Base-by-base conservation (phyloP, 2,329 filamentous ascomycete genomes). In the Diplodia corticola region DNA sequence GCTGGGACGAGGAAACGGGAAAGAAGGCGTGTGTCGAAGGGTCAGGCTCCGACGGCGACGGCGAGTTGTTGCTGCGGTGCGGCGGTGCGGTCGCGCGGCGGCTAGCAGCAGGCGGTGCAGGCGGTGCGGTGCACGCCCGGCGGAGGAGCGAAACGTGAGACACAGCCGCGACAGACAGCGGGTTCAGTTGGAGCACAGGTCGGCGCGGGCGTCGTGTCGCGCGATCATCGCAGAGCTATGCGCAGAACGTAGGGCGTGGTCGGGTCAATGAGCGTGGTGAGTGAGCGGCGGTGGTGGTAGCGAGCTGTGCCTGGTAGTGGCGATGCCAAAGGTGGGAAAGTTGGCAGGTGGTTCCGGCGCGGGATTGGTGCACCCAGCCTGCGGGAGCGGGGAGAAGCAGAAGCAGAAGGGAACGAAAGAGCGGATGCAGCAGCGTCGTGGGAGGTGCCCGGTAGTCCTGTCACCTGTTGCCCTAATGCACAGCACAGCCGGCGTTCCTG, bases 251-350 rank as follows among this genome's bases (percentile, higher is more conserved):
- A 50, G 50, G 7, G 28, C 28, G 28, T 28, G 28, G 28, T 28
- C 28, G 28, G 28, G 48, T 51, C 33, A 63, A 63, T 22, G 60
- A 63, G 48, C 60, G 60, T 63, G 60, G 22, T 12, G 26, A 30
- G 53, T 28, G 26, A 37, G 53, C 28, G 51, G 10, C 13, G 30
- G 51, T 49, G 48, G 48, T 51, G 59, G 59, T 37, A 63, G 59
- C 59, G 44, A 37, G 40, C 55, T 46, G 35, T 60, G 55, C 55
- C 55, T 60, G 40, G 55, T 22, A 28, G 57, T 61, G 57, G 40
- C 40, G 50, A 44, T 61, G 44, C 37, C 55, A 60, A 61, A 61
- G 57, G 57, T 61, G 57, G 60, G 60, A 53, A 63, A 63, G 60
- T 63, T 63, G 60, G 60, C 60, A 51, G 60, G 57, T 28, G 57